Evolutionary conservation across 1,139 yeast species (phyloP).

Genomic region (Pichia sp.): DNA sequence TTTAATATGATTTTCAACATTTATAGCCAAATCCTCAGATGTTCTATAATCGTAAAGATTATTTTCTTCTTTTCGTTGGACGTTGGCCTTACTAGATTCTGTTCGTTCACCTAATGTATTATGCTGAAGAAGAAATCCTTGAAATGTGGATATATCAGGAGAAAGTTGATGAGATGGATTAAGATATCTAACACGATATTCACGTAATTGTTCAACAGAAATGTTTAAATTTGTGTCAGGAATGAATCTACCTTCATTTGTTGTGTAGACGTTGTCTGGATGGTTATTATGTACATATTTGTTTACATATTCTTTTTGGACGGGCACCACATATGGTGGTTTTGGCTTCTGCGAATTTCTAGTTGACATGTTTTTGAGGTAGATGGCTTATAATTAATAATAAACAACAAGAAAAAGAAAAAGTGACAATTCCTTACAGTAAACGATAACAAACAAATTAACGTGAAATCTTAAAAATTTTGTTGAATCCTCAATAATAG

Average conservation of each 20-base stretch:
- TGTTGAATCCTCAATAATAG: too few species aligned
- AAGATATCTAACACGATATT: slow-evolving; percentile 49
- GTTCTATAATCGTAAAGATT: slow-evolving; percentile 28
- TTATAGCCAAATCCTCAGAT: slow-evolving; percentile 22
- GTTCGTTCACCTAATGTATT: slow-evolving; percentile 65
- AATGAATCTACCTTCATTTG: too few species aligned
- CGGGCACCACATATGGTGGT: slow-evolving; percentile 37
- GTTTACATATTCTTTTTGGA: slow-evolving; percentile 53
- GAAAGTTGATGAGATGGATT: slow-evolving; percentile 32
- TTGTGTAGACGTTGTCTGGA: slow-evolving; percentile 49
- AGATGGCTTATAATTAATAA: too few species aligned
- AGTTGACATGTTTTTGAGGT: slow-evolving; percentile 10
- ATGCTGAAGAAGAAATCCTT: slow-evolving; percentile 51
- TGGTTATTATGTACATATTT: slow-evolving; percentile 62
- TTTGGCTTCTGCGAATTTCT: slow-evolving; percentile 16
- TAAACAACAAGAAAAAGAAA: too few species aligned
- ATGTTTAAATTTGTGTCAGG: too few species aligned
- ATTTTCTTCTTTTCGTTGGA: slow-evolving; percentile 19
- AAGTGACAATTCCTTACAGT: too few species aligned
- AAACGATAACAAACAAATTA: too few species aligned
- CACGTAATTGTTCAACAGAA: slow-evolving; percentile 50
- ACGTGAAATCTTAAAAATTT: too few species aligned
- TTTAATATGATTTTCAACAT: slow-evolving; percentile 50
- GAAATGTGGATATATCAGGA: slow-evolving; percentile 48
- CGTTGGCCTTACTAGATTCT: slow-evolving; percentile 25